Evolutionary conservation across 2,329 filamentous ascomycete species (phyloP).

Genomic region (Emydomyces testavorans): DNA sequence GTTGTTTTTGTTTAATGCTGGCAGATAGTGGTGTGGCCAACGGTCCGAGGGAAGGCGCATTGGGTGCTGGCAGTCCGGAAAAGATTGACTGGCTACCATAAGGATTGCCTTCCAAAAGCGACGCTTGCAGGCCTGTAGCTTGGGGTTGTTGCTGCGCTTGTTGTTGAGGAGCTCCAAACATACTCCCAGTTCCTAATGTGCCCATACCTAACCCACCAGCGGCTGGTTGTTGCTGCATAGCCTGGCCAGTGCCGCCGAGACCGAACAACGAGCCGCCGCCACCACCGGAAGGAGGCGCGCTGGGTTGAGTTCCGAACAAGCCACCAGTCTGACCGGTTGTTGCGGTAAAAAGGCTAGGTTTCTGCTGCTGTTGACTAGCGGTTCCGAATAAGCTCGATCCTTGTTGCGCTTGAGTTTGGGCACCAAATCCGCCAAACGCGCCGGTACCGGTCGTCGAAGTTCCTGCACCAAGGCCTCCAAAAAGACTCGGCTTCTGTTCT

Average conservation of each 20-base stretch:
- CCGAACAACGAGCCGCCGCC: constrained; percentile 11
- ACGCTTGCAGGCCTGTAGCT: constrained; percentile 53
- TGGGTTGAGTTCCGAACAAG: constrained; percentile 22
- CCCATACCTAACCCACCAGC: constrained; percentile 35
- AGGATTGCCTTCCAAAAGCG: constrained; percentile 70
- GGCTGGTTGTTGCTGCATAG: constrained; percentile 27
- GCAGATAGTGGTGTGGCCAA: constrained; percentile 79
- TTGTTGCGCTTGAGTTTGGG: constrained; percentile 27
- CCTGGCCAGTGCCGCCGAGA: constrained; percentile 12
- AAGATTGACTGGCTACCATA: constrained; percentile 86
- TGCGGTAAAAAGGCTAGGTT: constrained; percentile 45
- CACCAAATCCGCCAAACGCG: constrained; percentile 14
- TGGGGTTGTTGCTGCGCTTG: constrained; percentile 43
- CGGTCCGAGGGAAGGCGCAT: constrained; percentile 64
- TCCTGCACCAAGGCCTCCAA: constrained; percentile 13
- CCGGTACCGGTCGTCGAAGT: constrained; percentile 12
- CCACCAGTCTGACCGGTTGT: constrained; percentile 23
- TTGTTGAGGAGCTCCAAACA: constrained; percentile 39
- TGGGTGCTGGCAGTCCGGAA: constrained; percentile 53
- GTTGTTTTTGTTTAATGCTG: constrained; percentile 63
- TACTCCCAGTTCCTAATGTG: constrained; percentile 12
- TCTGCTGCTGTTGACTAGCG: constrained; percentile 19
- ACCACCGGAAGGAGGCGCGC: constrained; percentile 15
- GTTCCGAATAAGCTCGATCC: constrained; percentile 30
- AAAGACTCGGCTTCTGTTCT: constrained; percentile 15